These are phyloP conservation scores for Carex cristatella DNA, from an alignment of 176 grass and related monocot species.

Conservation along the genomic window DNA sequence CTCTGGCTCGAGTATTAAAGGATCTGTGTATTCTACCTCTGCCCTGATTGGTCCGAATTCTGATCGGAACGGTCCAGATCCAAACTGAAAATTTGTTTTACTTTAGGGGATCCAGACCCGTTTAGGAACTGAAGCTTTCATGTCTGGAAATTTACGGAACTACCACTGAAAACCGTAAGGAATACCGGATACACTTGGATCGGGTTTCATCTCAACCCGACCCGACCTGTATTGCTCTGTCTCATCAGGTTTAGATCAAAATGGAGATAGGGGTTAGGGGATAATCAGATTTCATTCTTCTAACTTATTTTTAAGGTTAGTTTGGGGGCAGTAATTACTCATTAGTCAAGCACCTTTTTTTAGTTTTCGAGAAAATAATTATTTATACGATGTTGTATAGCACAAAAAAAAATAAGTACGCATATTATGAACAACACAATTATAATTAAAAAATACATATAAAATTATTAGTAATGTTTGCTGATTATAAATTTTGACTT, in stretches of 20 bases:
- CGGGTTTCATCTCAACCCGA: background rate
- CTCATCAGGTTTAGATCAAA: background rate
- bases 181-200: background rate
- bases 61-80: too few species aligned
- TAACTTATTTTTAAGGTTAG: background rate
- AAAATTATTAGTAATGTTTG: background rate
- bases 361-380: background rate
- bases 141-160: background rate
- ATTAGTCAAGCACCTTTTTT: background rate
- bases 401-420: background rate
- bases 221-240: background rate
- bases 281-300: background rate
- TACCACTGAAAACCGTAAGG: background rate
- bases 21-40: too few species aligned
- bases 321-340: background rate
- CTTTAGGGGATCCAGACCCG: too few species aligned
- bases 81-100: too few species aligned
- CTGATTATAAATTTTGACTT: background rate
- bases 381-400: background rate
- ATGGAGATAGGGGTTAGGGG: background rate
- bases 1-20: too few species aligned
- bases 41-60: too few species aligned
- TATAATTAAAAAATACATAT: background rate
- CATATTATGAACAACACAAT: background rate
- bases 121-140: background rate